Conservation (phyloP, 768 basidiomycete genomes). For the Gelatoporia subvermispora region DNA sequence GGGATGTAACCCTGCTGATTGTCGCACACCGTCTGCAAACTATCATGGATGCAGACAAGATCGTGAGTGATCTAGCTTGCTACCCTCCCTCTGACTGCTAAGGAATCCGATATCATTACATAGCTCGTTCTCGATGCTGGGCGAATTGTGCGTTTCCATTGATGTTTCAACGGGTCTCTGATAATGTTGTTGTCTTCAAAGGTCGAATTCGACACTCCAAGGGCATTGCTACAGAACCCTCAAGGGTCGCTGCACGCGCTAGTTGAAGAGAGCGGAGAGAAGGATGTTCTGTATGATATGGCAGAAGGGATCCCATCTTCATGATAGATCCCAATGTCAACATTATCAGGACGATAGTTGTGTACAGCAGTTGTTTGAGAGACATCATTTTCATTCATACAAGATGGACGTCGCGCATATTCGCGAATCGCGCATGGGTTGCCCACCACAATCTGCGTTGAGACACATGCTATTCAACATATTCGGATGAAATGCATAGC, state of each 20-base stretch:
- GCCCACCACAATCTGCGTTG: no score
- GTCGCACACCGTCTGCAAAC: constrained; percentile 58
- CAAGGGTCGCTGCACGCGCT: constrained; percentile 44
- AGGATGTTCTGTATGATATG: constrained; percentile 40
- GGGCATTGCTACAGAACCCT: constrained; percentile 43
- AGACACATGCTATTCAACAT: no score
- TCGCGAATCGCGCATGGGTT: no score
- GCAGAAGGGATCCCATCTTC: constrained; percentile 14
- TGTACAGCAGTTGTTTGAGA: no score
- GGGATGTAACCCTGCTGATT: constrained; percentile 47
- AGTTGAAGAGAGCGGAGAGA: constrained; percentile 55
- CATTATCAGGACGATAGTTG: no score
- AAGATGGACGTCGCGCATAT: no score
- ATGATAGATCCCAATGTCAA: no score
- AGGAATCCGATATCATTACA: neutral
- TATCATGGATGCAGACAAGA: constrained; percentile 59
- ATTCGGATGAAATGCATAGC: no score
- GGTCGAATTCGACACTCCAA: constrained; percentile 50
- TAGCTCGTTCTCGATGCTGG: constrained; percentile 41
- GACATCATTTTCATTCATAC: no score
- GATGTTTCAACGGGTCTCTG: neutral
- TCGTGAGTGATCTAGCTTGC: constrained; percentile 28
- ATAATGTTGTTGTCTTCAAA: neutral
- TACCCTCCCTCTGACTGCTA: neutral
- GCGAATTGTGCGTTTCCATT: constrained; percentile 24